Conservation (phyloP, 163 green algal genomes). For the Trebouxiophyceae sp. region DNA sequence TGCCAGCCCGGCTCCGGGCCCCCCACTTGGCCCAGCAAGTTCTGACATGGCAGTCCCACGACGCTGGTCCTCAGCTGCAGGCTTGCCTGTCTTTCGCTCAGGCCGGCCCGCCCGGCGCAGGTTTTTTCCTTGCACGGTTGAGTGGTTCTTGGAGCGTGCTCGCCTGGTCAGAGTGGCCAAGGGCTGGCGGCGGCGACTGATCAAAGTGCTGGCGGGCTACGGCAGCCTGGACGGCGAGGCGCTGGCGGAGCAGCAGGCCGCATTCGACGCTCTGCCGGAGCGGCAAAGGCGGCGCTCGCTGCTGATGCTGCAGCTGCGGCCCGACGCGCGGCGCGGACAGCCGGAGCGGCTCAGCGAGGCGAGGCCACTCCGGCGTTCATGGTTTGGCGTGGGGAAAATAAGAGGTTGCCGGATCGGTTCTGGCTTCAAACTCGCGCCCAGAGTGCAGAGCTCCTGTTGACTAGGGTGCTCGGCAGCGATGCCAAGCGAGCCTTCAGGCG, state of each 20-base stretch:
- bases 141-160: constrained; percentile 23
- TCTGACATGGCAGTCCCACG: background rate
- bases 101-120: background rate
- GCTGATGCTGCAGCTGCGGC: background rate
- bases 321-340: background rate
- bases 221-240: background rate
- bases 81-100: background rate
- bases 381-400: too few relatives aligned
- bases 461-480: too few relatives aligned
- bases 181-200: constrained; percentile 13
- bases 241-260: background rate
- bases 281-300: background rate
- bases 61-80: background rate
- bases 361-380: too few relatives aligned
- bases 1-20: background rate
- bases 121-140: constrained; percentile 25
- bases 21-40: background rate
- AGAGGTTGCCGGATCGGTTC: too few relatives aligned
- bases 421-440: too few relatives aligned
- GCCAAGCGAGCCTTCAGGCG: too few relatives aligned
- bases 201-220: background rate
- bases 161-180: constrained; percentile 7
- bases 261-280: background rate
- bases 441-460: too few relatives aligned
- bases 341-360: background rate